Evolutionary conservation across 2,329 filamentous ascomycete genomes (phyloP).

Genomic region (Colletotrichum sp.): DNA sequence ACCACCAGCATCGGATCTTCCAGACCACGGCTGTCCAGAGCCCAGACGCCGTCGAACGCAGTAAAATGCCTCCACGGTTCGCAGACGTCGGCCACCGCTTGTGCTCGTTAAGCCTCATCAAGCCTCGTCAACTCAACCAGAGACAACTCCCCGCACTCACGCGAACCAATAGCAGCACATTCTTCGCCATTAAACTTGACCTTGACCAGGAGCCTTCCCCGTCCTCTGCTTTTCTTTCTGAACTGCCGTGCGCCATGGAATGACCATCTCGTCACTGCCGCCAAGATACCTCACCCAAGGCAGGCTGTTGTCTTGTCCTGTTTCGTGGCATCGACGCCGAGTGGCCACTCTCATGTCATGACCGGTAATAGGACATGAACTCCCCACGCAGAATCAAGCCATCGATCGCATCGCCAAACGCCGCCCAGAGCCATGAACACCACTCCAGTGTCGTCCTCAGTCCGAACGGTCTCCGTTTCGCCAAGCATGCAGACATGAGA

Average conservation of each 20-base stretch:
- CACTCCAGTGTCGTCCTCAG: background rate
- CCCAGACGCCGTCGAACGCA: background rate
- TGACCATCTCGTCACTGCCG: background rate
- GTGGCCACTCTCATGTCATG: background rate
- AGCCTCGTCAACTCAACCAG: background rate
- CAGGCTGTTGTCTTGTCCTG: background rate
- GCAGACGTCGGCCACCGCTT: background rate
- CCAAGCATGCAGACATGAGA: constrained; percentile 6
- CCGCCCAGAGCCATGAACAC: background rate
- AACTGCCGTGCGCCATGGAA: background rate
- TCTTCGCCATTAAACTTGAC: background rate
- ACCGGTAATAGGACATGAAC: background rate
- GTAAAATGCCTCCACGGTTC: background rate
- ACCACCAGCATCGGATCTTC: background rate
- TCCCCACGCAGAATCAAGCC: background rate
- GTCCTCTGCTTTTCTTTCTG: background rate
- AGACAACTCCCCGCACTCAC: background rate
- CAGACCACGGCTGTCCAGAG: background rate
- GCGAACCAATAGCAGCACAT: background rate
- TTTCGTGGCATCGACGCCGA: background rate
- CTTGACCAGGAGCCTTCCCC: background rate
- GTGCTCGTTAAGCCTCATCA: background rate
- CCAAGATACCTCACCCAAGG: background rate
- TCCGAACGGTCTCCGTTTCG: constrained; percentile 10
- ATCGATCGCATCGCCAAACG: background rate